Base-by-base conservation (phyloP, 129 eudicot species). In the Scalesia atractyloides region DNA sequence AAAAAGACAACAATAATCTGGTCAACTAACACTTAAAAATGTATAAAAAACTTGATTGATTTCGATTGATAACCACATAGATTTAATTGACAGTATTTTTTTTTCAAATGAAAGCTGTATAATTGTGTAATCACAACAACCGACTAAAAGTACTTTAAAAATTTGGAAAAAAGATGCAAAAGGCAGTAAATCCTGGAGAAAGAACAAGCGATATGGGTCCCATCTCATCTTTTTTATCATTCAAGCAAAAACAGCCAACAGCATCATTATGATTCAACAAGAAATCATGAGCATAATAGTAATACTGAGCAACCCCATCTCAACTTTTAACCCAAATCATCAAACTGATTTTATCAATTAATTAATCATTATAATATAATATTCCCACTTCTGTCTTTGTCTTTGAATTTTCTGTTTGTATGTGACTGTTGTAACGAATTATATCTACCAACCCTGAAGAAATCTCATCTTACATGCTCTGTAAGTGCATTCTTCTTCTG, bases 181-280 rank as follows among this genome's bases (percentile, higher is more conserved):
- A 70, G 36, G 16, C 10, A 53, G 19, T 54, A 70, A 54, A 54
- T 54, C 39, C 36, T 54, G 36, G 36, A 70, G 65, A 70, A 70
- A 70, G 65, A 70, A 70, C 65, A 70, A 70, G 39, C 5, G 65
- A 17, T 18, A 17, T 37, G 52, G 65, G 65, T 20, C 66, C 66
- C 53, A 44, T 37, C 43, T 41, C 41, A 56, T 43, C 66, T 72
- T 72, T 72, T 56, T 72, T 41, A 47, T 5, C 58, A 44, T 20
- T 41, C 68, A 72, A 72, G 68, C 68, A 72, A 72, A 72, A 39
- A 24, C 67, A 71, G 7, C 75, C 53, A 70, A 70, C 66, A 71
- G 43, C 75, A 18, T 70, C 66, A 71, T 70, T 3, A 72, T 72
- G 56, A 71, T 72, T 72, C 67, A 71, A 18, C 66, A 56, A 59